phyloP scores from a whole-genome alignment of 257 asterid species.

The Solanum clarkiae region DNA sequence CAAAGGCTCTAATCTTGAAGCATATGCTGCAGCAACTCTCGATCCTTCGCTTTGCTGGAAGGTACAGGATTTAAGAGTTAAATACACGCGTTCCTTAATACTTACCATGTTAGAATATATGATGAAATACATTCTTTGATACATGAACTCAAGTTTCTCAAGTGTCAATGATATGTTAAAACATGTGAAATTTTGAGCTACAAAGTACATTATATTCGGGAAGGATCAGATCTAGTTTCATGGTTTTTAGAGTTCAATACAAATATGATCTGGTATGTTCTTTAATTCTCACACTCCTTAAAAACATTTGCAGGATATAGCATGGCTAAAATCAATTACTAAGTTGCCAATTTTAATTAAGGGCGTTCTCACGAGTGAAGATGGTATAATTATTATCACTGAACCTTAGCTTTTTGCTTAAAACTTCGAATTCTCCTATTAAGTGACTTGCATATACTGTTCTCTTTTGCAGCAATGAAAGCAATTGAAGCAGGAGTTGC shows the following conservation, averaged over 20 bases:
- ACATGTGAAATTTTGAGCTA: neutral
- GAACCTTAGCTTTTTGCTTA: neutral
- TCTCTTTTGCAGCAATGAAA: constrained; percentile 25
- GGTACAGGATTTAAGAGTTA: constrained; percentile 19
- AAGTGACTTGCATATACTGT: neutral
- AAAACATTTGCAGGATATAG: constrained; percentile 38
- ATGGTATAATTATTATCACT: constrained; percentile 15
- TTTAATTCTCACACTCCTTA: neutral
- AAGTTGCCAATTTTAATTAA: constrained; percentile 48
- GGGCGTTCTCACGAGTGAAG: constrained; percentile 57
- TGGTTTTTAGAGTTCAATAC: neutral
- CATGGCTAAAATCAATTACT: constrained; percentile 55
- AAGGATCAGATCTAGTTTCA: neutral
- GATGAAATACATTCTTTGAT: neutral
- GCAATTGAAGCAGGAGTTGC: constrained; percentile 52
- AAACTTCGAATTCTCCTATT: neutral
- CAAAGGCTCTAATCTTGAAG: constrained; percentile 38
- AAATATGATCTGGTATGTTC: neutral
- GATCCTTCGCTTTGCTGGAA: constrained; percentile 49
- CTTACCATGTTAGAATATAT: neutral
- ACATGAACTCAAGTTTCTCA: neutral
- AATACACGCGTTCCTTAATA: neutral
- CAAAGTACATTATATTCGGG: neutral
- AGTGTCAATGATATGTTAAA: neutral
- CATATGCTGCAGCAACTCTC: constrained; percentile 22